Percentiles rank a stretch among this genome's conserved stretches.
Evolutionary conservation across 768 basidiomycete species (phyloP).

Genomic region (Amanita pallidorosea): DNA sequence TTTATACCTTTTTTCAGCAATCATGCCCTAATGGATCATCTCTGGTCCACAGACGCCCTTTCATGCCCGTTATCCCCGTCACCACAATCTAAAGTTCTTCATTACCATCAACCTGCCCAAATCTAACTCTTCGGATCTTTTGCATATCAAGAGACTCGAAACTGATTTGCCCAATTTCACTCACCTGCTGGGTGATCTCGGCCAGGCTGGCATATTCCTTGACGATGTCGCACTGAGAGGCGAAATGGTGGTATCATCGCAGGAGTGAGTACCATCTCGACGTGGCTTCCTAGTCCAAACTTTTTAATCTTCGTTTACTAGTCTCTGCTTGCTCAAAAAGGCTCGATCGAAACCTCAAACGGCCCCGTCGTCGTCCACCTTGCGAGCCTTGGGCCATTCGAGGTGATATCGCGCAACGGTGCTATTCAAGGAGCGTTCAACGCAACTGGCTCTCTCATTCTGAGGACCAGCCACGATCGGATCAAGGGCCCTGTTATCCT

Average conservation of each 20-base stretch:
- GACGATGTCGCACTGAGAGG: constrained; percentile 24
- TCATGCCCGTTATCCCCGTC: neutral
- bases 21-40: neutral
- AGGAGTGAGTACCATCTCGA: constrained; percentile 17
- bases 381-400: constrained; percentile 19
- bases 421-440: constrained; percentile 36
- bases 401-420: constrained; percentile 27
- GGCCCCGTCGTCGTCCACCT: constrained; percentile 35
- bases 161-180: constrained; percentile 31
- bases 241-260: constrained; percentile 20
- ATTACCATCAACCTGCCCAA: constrained; percentile 17
- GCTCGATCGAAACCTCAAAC: constrained; percentile 26
- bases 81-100: constrained; percentile 11
- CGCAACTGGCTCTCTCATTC: constrained; percentile 15
- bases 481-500: constrained; percentile 31
- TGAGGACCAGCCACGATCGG: constrained; percentile 30
- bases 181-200: constrained; percentile 27
- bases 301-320: constrained; percentile 7
- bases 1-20: neutral
- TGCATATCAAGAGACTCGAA: constrained; percentile 30
- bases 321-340: constrained; percentile 19
- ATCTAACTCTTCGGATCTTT: constrained; percentile 8
- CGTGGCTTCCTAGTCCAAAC: neutral
- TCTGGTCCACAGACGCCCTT: constrained; percentile 9
- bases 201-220: constrained; percentile 24